Conservation (phyloP, 2,329 filamentous ascomycete genomes). For the Botrytis cinerea region DNA sequence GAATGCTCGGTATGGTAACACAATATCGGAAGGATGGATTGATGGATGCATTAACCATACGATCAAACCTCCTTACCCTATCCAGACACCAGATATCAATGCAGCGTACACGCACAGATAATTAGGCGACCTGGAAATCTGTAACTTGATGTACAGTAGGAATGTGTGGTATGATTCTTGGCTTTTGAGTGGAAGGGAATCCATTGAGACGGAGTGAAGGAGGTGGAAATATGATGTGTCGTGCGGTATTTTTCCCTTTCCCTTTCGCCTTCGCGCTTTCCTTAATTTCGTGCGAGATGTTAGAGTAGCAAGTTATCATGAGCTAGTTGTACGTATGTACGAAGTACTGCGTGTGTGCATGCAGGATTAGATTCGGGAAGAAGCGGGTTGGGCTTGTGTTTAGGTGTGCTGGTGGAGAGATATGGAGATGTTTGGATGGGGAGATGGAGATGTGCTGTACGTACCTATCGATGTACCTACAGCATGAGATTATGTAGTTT, state of each 20-base stretch:
- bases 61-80: background rate
- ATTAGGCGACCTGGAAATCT: conserved; percentile 6
- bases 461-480: background rate
- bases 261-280: background rate
- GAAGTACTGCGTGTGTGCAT: background rate
- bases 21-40: conserved; percentile 15
- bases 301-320: background rate
- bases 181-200: background rate
- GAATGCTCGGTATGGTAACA: background rate
- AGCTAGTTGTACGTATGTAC: conserved; percentile 2
- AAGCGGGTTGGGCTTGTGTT: conserved; percentile 13
- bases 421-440: background rate
- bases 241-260: background rate
- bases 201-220: background rate
- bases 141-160: background rate
- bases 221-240: conserved; percentile 21
- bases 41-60: conserved; percentile 3
- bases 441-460: background rate
- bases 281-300: background rate
- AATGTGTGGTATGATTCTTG: conserved; percentile 2
- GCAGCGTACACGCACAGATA: background rate
- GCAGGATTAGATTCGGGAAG: conserved; percentile 16
- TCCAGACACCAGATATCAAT: background rate
- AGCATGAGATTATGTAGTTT: background rate
- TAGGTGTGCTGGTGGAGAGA: conserved; percentile 8